Conservation (phyloP, 2,329 filamentous ascomycete genomes). For the Penicillium thymicola region DNA sequence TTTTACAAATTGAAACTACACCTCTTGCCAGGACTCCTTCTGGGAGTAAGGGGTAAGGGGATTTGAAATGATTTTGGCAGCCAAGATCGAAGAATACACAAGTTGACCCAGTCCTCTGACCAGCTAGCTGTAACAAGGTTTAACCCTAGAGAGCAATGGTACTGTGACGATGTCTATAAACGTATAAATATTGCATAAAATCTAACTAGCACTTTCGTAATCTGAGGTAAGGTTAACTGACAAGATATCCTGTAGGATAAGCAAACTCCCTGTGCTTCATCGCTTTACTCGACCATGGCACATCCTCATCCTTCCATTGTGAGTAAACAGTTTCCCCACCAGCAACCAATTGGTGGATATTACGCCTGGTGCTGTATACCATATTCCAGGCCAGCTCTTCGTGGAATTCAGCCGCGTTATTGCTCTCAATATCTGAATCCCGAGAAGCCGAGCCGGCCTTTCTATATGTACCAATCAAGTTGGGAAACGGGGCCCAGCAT, state of each 20-base stretch:
- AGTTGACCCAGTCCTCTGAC: background rate
- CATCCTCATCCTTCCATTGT: conserved; percentile 18
- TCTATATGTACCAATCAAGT: conserved; percentile 49
- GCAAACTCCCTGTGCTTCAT: conserved; percentile 17
- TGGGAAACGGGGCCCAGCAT: conserved; percentile 45
- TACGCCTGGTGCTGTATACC: conserved; percentile 26
- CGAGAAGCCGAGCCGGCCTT: conserved; percentile 34
- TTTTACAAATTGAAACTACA: background rate
- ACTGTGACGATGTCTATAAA: background rate
- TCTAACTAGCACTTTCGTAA: background rate
- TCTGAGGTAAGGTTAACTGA: background rate
- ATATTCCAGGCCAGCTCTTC: conserved; percentile 19
- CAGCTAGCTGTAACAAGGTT: background rate
- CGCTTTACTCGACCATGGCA: conserved; percentile 21
- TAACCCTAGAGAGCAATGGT: background rate
- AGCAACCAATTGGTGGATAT: conserved; percentile 23
- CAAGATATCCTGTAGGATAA: conserved; percentile 21
- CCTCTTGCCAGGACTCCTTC: background rate
- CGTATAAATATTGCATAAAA: background rate
- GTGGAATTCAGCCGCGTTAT: conserved; percentile 15
- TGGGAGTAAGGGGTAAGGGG: conserved; percentile 2
- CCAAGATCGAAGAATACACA: too few relatives aligned
- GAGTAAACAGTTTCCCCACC: conserved; percentile 18
- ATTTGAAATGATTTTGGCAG: background rate
- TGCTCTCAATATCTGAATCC: conserved; percentile 28